Conservation (phyloP, 2,329 filamentous ascomycete species). For the Aspergillus novoparasiticus region DNA sequence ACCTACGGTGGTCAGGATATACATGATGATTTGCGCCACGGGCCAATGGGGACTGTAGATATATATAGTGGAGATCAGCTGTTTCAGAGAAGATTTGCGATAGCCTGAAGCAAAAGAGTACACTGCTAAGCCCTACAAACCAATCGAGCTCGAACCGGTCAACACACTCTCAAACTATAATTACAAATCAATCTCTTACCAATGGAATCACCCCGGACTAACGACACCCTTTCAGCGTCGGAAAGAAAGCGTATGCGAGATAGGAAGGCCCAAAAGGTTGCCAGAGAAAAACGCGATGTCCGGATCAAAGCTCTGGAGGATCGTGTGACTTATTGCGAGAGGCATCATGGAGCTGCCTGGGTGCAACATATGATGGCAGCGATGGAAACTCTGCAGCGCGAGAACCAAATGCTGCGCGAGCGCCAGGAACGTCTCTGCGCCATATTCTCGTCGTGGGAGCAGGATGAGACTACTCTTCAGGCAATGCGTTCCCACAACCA, state of each 20-base stretch:
- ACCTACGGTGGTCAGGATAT: no score
- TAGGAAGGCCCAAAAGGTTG: neutral
- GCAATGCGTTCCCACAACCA: neutral
- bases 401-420: neutral
- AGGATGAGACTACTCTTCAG: neutral
- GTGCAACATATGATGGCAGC: neutral
- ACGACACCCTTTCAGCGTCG: neutral
- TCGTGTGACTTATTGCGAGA: neutral
- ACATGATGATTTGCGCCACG: no score
- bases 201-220: neutral
- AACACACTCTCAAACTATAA: neutral
- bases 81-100: no score
- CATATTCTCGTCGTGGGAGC: neutral
- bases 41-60: no score
- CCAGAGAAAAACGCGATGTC: neutral
- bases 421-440: neutral
- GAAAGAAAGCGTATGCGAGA: conserved; percentile 6
- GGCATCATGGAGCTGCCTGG: neutral
- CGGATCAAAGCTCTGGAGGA: neutral
- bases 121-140: fast-evolving
- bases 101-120: no score
- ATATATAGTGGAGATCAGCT: no score
- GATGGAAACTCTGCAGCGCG: neutral
- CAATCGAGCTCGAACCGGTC: neutral
- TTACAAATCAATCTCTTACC: neutral